These are phyloP conservation scores for Populus trichocarpa DNA, from an alignment of 441 rosid genomes.

Conservation along the genomic window DNA sequence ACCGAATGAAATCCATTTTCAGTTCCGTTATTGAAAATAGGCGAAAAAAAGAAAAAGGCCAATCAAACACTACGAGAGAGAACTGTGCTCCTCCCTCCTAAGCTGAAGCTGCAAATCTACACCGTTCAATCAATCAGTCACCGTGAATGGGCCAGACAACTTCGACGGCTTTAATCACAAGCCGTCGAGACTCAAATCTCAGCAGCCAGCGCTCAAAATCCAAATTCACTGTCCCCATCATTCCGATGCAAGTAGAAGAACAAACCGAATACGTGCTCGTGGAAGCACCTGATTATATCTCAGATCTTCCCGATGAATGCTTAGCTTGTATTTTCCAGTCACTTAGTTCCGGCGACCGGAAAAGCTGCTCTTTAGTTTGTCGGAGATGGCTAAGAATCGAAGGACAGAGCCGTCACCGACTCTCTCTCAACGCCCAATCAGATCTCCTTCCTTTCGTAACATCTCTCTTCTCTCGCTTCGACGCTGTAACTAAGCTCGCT, in stretches of 20 bases:
- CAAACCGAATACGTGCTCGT: conserved; percentile 5
- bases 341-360: conserved; percentile 56
- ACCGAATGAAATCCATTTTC: conserved; percentile 39
- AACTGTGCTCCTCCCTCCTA: neutral
- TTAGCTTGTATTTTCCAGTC: conserved; percentile 71
- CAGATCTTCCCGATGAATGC: conserved; percentile 75
- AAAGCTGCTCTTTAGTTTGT: conserved; percentile 65
- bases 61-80: neutral
- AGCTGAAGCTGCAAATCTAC: neutral
- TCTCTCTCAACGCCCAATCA: conserved; percentile 67
- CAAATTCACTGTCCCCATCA: conserved; percentile 32
- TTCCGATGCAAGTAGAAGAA: conserved; percentile 38
- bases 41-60: conserved; percentile 5
- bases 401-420: conserved; percentile 82
- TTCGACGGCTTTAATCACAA: conserved; percentile 41
- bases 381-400: conserved; percentile 66
- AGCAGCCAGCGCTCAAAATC: conserved; percentile 30
- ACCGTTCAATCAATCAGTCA: neutral
- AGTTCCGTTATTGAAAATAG: conserved; percentile 30
- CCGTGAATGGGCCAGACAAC: conserved; percentile 61
- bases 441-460: conserved; percentile 54
- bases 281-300: conserved; percentile 44
- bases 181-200: conserved; percentile 36
- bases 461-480: conserved; percentile 68
- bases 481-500: conserved; percentile 78